These are phyloP conservation scores for Grammothele lineata DNA, from an alignment of 768 basidiomycete genomes.

Conservation along the genomic window DNA sequence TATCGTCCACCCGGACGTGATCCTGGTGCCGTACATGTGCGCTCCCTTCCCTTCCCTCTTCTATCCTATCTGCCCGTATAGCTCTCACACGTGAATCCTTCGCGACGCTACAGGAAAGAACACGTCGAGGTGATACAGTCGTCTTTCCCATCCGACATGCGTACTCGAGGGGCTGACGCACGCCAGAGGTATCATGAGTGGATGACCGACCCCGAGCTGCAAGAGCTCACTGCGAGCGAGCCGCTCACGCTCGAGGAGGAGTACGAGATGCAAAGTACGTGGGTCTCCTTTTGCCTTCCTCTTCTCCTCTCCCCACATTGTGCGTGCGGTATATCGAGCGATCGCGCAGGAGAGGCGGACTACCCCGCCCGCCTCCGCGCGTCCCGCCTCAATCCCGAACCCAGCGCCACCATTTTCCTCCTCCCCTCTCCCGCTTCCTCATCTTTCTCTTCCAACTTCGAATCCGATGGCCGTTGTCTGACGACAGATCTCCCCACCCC, in stretches of 20 bases:
- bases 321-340: background rate
- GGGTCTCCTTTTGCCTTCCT: background rate
- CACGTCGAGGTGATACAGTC: conserved; percentile 34
- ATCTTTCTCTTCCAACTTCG: too few relatives aligned
- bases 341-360: too few relatives aligned
- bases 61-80: background rate
- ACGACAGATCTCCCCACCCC: background rate
- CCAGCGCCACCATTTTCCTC: too few relatives aligned
- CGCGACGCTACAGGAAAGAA: conserved; percentile 28
- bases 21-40: conserved; percentile 78
- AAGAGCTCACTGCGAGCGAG: conserved; percentile 80
- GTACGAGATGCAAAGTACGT: conserved; percentile 83
- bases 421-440: too few relatives aligned
- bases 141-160: too few relatives aligned
- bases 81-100: too few relatives aligned
- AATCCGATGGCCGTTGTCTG: too few relatives aligned
- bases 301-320: background rate
- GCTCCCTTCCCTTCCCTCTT: conserved; percentile 10
- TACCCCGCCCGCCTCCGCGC: too few relatives aligned
- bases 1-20: conserved; percentile 60
- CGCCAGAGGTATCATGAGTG: conserved; percentile 78
- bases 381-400: background rate
- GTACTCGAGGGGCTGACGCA: too few relatives aligned
- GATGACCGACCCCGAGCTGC: conserved; percentile 77
- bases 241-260: conserved; percentile 78